A percentile compares a stretch with the other conserved stretches of the same genome.
Conservation (phyloP, 352 stramenopile species). For the Albugo candida region DNA sequence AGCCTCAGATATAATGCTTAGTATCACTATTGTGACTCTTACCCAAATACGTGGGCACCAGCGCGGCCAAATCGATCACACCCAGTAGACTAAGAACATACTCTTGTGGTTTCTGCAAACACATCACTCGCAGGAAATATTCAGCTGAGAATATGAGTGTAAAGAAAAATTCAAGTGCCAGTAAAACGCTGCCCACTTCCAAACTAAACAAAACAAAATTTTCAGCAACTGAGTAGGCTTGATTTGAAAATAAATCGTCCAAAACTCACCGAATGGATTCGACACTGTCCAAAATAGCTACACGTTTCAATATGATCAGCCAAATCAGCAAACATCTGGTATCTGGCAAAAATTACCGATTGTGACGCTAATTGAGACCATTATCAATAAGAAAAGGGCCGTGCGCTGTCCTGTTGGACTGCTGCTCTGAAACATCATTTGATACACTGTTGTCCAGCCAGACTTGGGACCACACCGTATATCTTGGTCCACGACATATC, state of each 20-base stretch:
- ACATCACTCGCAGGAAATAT: conserved; percentile 43
- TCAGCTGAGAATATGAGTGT: conserved; percentile 62
- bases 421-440: conserved; percentile 51
- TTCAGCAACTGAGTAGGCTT: neutral
- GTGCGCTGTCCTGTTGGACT: conserved; percentile 43
- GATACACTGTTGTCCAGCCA: conserved; percentile 41
- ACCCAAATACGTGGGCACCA: conserved; percentile 67
- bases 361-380: conserved; percentile 47
- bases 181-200: conserved; percentile 33
- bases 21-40: conserved; percentile 1
- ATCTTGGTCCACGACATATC: neutral
- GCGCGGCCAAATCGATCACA: conserved; percentile 50
- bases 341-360: conserved; percentile 12
- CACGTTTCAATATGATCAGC: neutral
- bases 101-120: conserved; percentile 29
- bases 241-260: neutral
- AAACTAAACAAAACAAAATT: neutral
- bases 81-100: conserved; percentile 55
- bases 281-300: neutral
- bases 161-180: conserved; percentile 57
- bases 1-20: neutral
- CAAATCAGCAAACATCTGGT: neutral
- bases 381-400: conserved; percentile 39
- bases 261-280: neutral
- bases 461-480: neutral